Evolutionary conservation across 2,329 filamentous ascomycete species (phyloP).

Genomic region (Bisporella sp.): DNA sequence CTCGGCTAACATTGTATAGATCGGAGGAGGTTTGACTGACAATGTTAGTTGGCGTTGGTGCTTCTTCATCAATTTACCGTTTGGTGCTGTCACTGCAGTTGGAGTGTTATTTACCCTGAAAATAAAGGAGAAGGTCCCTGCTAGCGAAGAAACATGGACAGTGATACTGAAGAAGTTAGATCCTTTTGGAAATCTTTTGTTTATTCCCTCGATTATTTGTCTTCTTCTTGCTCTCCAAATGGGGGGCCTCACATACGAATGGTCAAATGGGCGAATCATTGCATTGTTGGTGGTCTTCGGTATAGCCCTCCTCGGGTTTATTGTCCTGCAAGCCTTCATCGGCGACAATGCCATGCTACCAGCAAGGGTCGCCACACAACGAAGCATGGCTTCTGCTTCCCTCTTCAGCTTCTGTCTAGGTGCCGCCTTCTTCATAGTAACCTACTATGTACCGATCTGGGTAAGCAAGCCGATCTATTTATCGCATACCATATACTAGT

Average conservation of each 20-base stretch:
- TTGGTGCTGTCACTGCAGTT: constrained; percentile 1
- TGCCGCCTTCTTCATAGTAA: constrained; percentile 26
- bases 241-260: constrained; percentile 21
- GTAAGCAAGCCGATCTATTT: too few species aligned
- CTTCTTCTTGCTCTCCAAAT: constrained; percentile 25
- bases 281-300: constrained; percentile 23
- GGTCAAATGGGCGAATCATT: constrained; percentile 26
- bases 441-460: constrained; percentile 39
- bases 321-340: constrained; percentile 27
- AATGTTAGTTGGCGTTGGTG: constrained; percentile 24
- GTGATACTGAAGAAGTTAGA: constrained; percentile 24
- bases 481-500: too few species aligned
- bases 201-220: constrained; percentile 22
- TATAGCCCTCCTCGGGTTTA: constrained; percentile 20
- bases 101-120: constrained; percentile 1
- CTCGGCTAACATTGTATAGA: neutral
- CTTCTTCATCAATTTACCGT: constrained; percentile 32
- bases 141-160: neutral
- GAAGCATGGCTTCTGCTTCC: constrained; percentile 26
- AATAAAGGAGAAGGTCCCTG: neutral
- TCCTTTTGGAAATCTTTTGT: constrained; percentile 24
- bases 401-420: constrained; percentile 25
- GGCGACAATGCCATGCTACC: constrained; percentile 32
- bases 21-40: constrained; percentile 32
- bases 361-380: constrained; percentile 29